Evolutionary conservation across 257 asterid species (phyloP).

Genomic region (Gardenia jasminoides): DNA sequence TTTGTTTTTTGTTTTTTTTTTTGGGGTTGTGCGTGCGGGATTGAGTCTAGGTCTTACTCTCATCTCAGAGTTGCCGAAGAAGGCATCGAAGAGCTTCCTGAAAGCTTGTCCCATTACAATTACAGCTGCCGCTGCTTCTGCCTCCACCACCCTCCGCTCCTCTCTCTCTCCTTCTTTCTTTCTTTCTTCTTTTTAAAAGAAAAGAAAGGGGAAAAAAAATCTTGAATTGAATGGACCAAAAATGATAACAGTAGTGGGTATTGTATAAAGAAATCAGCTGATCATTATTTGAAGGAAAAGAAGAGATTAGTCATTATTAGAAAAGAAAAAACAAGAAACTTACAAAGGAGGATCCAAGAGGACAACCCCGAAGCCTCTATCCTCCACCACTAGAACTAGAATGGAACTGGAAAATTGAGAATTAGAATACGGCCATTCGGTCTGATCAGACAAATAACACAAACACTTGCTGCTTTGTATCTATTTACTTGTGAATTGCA

Average conservation of each 20-base stretch:
- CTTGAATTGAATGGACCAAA: not conserved
- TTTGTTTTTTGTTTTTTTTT: no score
- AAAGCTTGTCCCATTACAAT: conserved; percentile 86
- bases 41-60: conserved; percentile 42
- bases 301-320: not conserved
- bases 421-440: not conserved
- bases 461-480: no score
- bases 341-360: conserved; percentile 1
- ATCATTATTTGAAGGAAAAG: not conserved
- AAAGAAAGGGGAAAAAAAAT: no score
- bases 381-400: not conserved
- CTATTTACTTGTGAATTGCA: not conserved
- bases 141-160: not conserved
- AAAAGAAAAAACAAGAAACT: not conserved
- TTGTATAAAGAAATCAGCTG: not conserved
- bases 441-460: not conserved
- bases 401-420: no score
- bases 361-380: not conserved
- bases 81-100: conserved; percentile 92
- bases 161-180: no score
- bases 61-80: conserved; percentile 98
- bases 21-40: not conserved
- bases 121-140: not conserved
- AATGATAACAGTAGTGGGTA: no score
- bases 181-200: no score